A percentile compares a stretch with the other conserved stretches of the same genome.
Conservation (phyloP, 2,329 filamentous ascomycete genomes). For the Aspergillus versicolor region DNA sequence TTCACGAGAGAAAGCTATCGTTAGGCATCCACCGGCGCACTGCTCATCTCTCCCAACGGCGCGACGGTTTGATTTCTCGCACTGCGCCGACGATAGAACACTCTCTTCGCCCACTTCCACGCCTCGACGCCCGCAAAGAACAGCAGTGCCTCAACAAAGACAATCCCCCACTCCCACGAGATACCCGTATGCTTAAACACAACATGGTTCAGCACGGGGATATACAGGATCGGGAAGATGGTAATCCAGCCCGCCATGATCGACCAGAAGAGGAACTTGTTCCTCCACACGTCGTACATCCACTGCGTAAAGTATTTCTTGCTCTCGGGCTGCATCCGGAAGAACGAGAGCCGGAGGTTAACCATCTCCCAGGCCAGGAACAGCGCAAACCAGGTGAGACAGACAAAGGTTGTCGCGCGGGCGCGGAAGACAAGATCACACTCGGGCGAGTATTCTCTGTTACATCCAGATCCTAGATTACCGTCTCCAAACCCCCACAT, state of each 20-base stretch:
- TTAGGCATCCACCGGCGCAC: background rate
- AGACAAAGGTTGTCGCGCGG: slow-evolving; percentile 71
- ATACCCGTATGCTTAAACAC: slow-evolving; percentile 69
- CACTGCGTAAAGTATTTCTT: slow-evolving; percentile 65
- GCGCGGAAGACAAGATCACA: slow-evolving; percentile 69
- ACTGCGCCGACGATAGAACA: slow-evolving; percentile 45
- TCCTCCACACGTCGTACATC: slow-evolving; percentile 67
- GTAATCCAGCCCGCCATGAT: slow-evolving; percentile 58
- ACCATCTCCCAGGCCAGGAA: slow-evolving; percentile 80
- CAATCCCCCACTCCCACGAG: slow-evolving; percentile 68
- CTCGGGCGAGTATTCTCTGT: slow-evolving; percentile 53
- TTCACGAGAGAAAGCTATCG: background rate
- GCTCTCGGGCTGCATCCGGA: slow-evolving; percentile 67
- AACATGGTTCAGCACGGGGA: slow-evolving; percentile 63
- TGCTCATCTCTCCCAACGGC: background rate
- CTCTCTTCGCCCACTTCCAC: slow-evolving; percentile 68
- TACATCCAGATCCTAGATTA: slow-evolving; percentile 60
- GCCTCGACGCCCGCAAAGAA: slow-evolving; percentile 65
- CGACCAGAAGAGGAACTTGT: slow-evolving; percentile 69
- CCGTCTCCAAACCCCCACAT: slow-evolving; percentile 62
- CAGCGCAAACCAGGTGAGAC: slow-evolving; percentile 72
- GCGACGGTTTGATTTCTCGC: background rate
- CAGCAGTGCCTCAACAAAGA: slow-evolving; percentile 59
- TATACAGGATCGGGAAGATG: slow-evolving; percentile 64
- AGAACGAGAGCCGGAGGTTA: slow-evolving; percentile 70